Evolutionary conservation across 306 rosid genomes (phyloP).

Genomic region (Comarum palustre): DNA sequence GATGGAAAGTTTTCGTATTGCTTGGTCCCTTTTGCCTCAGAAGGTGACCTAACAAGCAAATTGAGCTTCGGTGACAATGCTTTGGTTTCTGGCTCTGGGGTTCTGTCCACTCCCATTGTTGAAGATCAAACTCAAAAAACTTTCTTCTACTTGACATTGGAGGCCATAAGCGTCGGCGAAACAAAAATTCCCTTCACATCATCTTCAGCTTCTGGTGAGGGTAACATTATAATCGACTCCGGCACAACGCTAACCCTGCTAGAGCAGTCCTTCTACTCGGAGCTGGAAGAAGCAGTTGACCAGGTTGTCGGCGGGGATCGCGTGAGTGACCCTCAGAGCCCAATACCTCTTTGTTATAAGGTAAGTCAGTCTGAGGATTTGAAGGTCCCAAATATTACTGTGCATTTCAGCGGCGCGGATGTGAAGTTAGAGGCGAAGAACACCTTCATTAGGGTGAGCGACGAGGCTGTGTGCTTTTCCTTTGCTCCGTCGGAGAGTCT

Average conservation of each 20-base stretch:
- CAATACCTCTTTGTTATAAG: slow-evolving; percentile 22
- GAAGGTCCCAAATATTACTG: slow-evolving; percentile 1
- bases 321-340: not conserved
- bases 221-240: slow-evolving; percentile 36
- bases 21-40: slow-evolving; percentile 15
- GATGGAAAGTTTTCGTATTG: slow-evolving; percentile 53
- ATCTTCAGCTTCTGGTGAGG: not conserved
- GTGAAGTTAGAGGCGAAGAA: not conserved
- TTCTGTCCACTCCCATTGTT: slow-evolving; percentile 28
- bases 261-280: not conserved
- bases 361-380: not conserved
- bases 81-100: slow-evolving; percentile 19
- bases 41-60: not conserved
- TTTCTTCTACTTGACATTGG: slow-evolving; percentile 26
- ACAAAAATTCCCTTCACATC: not conserved
- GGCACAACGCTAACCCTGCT: slow-evolving; percentile 33
- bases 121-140: not conserved
- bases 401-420: slow-evolving; percentile 24
- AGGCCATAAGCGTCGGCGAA: slow-evolving; percentile 30
- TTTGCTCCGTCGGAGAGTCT: not conserved
- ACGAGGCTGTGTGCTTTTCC: slow-evolving; percentile 38
- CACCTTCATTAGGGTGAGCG: slow-evolving; percentile 29
- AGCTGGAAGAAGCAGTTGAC: slow-evolving; percentile 11
- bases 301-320: not conserved
- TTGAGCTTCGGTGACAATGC: slow-evolving; percentile 34